phyloP scores from a whole-genome alignment of 192 early-diverging fungal genomes.

The Backusella westeae region DNA sequence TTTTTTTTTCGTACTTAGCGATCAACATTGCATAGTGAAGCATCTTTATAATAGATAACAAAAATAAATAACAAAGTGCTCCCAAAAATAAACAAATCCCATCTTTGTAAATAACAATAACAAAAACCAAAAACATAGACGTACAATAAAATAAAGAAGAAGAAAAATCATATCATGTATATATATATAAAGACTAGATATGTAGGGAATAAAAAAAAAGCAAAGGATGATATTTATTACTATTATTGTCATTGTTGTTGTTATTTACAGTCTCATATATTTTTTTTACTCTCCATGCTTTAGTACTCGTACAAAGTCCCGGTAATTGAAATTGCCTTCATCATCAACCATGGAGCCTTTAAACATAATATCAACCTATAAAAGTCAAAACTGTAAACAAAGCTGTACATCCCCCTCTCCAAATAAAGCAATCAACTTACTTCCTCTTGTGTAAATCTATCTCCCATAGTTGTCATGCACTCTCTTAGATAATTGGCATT shows the following conservation, averaged over 20 bases:
- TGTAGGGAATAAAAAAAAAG: no score
- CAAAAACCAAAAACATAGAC: background rate
- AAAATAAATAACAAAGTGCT: background rate
- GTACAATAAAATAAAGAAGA: background rate
- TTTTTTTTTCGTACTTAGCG: background rate
- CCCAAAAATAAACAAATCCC: background rate
- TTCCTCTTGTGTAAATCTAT: constrained; percentile 90
- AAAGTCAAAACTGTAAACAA: constrained; percentile 5
- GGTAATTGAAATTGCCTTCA: constrained; percentile 83
- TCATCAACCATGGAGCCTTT: constrained; percentile 81
- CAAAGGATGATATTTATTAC: no score
- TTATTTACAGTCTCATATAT: background rate
- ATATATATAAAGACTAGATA: no score
- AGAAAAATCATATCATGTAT: no score
- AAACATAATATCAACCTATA: constrained; percentile 87
- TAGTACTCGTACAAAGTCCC: constrained; percentile 87
- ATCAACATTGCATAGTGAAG: background rate
- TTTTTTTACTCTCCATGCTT: constrained; percentile 82
- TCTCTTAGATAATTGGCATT: constrained; percentile 78
- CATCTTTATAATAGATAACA: background rate
- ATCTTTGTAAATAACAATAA: background rate
- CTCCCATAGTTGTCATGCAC: constrained; percentile 91
- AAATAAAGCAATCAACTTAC: constrained; percentile 39
- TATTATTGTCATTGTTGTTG: background rate
- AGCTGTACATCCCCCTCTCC: background rate